Base-by-base conservation (phyloP, 2,329 filamentous ascomycete species). In the Penicillium italicum region DNA sequence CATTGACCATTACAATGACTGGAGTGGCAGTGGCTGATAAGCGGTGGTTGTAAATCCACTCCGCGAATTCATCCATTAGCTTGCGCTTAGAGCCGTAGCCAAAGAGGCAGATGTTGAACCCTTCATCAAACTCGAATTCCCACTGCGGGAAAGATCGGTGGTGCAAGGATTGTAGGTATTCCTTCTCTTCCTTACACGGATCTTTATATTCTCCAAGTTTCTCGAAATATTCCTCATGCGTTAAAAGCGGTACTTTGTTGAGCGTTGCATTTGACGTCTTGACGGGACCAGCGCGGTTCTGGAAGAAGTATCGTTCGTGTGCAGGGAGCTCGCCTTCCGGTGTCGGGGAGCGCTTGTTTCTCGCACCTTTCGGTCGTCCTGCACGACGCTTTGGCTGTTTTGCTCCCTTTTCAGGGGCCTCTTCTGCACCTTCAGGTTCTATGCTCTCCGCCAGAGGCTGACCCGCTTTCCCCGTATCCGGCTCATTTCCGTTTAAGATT, bases 301-400 rank as follows among this genome's bases (percentile, higher is more conserved):
- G 90, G 68, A 88, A 90, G 72, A 99, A 97, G 77, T 95, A 99
- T 62, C 89, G 84, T 72, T 97, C 94, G 68, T 97, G 90, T 0
- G 92, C 81, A 5, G 92, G 89, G 2, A 97, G 81, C 65, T 96
- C 84, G 50, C 85, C 82, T 18, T 93, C 90, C 3, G 91, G 91
- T 5, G 89, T 91, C 1, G 89, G 89, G 7, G 89, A 90, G 54
- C 84, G 85, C 65, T 85, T 83, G 61, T 83, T 82, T 65, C 74
- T 76, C 53, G 72, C 78, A 55, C 79, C 79, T 62, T 82, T 85
- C 0, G 84, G 83, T 66, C 82, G 76, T 47, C 80, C 81, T 53
- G 77, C 73, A 58, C 80, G 76, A 63, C 82, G 84, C 14, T 81
- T 80, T 24, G 82, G 80, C 22, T 81, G 65, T 42, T 66, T 62